Percentiles rank a stretch among this genome's conserved stretches.
Conservation (phyloP, 2,329 filamentous ascomycete genomes). For the Ophiognomonia clavigignenti-juglandacearum region DNA sequence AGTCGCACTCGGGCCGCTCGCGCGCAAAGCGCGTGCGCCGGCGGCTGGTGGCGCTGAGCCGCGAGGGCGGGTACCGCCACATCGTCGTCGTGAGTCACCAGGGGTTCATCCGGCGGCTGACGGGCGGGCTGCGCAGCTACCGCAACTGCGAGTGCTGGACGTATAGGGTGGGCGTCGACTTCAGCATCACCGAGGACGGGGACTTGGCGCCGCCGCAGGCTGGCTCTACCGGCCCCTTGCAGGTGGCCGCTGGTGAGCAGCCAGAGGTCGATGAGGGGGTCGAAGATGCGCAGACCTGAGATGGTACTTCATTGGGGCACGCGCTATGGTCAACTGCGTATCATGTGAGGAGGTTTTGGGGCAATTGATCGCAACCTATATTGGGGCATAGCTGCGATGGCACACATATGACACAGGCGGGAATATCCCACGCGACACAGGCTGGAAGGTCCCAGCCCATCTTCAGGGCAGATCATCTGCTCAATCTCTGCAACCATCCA, state of each 20-base stretch:
- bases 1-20: conserved; percentile 7
- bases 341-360: too few species aligned
- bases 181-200: conserved; percentile 8
- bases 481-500: too few species aligned
- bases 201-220: conserved; percentile 5
- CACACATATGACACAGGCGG: too few species aligned
- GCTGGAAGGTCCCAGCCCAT: too few species aligned
- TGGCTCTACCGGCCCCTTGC: conserved; percentile 7
- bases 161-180: conserved; percentile 12
- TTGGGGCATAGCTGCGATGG: too few species aligned
- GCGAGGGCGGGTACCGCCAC: conserved; percentile 6
- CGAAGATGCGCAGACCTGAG: background rate
- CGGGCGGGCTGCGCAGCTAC: conserved; percentile 7
- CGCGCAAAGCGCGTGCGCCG: conserved; percentile 10
- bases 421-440: too few species aligned
- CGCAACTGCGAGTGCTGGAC: conserved; percentile 14
- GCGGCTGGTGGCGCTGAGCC: conserved; percentile 8
- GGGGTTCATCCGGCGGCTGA: conserved; percentile 11
- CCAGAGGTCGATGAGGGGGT: conserved; percentile 10
- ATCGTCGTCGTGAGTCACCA: conserved; percentile 15
- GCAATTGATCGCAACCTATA: too few species aligned
- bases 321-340: background rate
- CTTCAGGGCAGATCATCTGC: too few species aligned
- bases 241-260: conserved; percentile 11
- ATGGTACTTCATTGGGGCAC: background rate